phyloP scores from a whole-genome alignment of 192 early-diverging fungal species.

The Backusella mclennaniae region DNA sequence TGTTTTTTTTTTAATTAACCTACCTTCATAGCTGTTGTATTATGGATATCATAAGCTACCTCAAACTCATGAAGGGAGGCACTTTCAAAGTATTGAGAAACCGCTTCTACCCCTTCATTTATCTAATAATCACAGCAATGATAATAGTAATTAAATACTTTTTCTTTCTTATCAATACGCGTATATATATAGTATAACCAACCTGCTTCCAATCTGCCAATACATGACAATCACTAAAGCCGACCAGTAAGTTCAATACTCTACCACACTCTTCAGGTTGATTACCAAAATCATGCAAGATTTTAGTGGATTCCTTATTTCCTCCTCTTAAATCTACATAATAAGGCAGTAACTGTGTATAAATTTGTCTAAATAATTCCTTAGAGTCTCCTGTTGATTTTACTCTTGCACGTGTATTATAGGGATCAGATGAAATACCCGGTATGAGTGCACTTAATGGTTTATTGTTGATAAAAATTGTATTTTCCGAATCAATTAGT shows the following conservation, averaged over 20 bases:
- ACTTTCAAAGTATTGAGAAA: constrained; percentile 79
- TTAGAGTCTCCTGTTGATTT: constrained; percentile 49
- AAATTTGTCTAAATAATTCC: constrained; percentile 64
- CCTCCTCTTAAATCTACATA: constrained; percentile 67
- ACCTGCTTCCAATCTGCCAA: constrained; percentile 58
- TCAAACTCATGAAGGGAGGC: constrained; percentile 75
- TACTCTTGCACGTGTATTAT: constrained; percentile 41
- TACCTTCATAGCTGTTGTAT: constrained; percentile 64
- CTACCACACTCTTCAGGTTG: constrained; percentile 61
- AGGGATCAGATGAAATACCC: constrained; percentile 46
- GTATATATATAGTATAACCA: constrained; percentile 9
- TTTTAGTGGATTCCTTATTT: constrained; percentile 60
- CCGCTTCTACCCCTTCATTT: constrained; percentile 55
- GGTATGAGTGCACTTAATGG: constrained; percentile 39
- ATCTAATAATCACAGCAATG: constrained; percentile 32
- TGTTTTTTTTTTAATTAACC: background rate
- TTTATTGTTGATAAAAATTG: constrained; percentile 36
- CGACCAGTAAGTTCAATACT: constrained; percentile 52
- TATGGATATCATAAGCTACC: constrained; percentile 68
- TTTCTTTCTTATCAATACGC: background rate
- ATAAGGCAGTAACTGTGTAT: constrained; percentile 61
- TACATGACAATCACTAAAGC: constrained; percentile 54
- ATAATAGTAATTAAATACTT: background rate
- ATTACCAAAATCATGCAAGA: constrained; percentile 66
- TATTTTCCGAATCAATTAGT: constrained; percentile 13